Percentiles rank a stretch among this genome's conserved stretches.
These are phyloP conservation scores for Sicyos edulis DNA, from an alignment of 306 rosid species.

Conservation along the genomic window DNA sequence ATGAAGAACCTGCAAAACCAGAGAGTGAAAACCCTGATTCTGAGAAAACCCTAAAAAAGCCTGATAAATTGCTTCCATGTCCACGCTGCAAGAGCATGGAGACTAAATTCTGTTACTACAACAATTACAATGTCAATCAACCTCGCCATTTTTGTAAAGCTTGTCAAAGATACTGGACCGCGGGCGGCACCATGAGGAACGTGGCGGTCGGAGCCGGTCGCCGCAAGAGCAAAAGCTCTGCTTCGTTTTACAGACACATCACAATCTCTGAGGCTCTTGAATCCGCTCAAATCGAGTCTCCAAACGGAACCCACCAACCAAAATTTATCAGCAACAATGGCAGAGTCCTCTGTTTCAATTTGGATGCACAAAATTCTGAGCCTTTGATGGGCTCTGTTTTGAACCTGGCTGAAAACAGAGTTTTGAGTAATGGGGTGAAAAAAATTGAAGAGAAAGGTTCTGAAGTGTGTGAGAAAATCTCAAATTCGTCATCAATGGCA, in stretches of 20 bases:
- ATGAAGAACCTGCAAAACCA: conserved; percentile 43
- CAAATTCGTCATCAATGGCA: conserved; percentile 22
- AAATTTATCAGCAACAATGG: conserved; percentile 40
- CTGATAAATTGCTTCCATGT: conserved; percentile 74
- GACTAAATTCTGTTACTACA: conserved; percentile 83
- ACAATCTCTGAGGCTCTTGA: conserved; percentile 72
- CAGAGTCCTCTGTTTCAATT: conserved; percentile 59
- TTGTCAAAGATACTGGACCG: conserved; percentile 95
- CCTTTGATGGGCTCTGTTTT: conserved; percentile 30
- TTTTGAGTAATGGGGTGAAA: conserved; percentile 19
- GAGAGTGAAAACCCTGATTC: conserved; percentile 33
- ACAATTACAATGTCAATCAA: conserved; percentile 79
- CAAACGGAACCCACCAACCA: conserved; percentile 16
- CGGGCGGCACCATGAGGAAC: conserved; percentile 89
- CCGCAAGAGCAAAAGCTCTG: conserved; percentile 70
- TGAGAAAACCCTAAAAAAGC: conserved; percentile 66
- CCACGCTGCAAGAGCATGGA: conserved; percentile 96
- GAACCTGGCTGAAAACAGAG: neutral
- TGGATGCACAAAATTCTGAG: conserved; percentile 40
- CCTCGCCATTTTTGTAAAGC: conserved; percentile 94
- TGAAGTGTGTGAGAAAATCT: conserved; percentile 44
- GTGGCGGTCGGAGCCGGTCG: conserved; percentile 95
- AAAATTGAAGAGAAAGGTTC: neutral
- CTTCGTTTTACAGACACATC: conserved; percentile 48
- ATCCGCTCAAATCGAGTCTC: conserved; percentile 3